Evolutionary conservation across 2,329 filamentous ascomycete genomes (phyloP).

Genomic region (Domatiomyces catenatus): DNA sequence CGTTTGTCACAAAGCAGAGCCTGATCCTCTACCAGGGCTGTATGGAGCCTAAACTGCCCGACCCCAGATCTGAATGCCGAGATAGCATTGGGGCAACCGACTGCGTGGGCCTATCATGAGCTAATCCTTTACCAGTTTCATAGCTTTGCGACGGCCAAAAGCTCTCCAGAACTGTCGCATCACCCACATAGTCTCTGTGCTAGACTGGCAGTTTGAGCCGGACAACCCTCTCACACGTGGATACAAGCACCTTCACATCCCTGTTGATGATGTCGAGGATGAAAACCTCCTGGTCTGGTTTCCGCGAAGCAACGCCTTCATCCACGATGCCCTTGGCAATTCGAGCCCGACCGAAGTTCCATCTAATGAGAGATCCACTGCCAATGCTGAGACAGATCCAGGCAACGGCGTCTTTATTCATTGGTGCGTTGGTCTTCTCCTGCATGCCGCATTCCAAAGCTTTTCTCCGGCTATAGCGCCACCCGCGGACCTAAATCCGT

Average conservation of each 20-base stretch:
- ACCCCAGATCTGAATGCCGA: not conserved
- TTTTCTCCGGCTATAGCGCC: not conserved
- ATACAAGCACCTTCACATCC: conserved; percentile 60
- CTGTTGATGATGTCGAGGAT: conserved; percentile 82
- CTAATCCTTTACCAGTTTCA: conserved; percentile 43
- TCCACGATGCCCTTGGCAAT: conserved; percentile 53
- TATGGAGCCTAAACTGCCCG: not conserved
- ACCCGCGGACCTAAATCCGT: not conserved
- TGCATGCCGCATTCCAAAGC: not conserved
- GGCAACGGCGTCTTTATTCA: conserved; percentile 50
- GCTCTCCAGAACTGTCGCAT: conserved; percentile 58
- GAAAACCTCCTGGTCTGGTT: conserved; percentile 74
- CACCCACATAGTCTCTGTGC: conserved; percentile 78
- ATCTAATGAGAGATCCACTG: not conserved
- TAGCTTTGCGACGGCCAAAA: conserved; percentile 57
- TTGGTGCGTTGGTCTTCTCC: conserved; percentile 40
- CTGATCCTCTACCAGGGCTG: not conserved
- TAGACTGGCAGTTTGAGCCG: conserved; percentile 45
- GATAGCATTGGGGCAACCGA: not conserved
- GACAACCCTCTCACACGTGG: conserved; percentile 37
- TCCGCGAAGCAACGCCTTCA: conserved; percentile 63
- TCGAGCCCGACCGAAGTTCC: conserved; percentile 1
- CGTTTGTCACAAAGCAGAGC: too few species aligned
- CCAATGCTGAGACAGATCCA: conserved; percentile 20
- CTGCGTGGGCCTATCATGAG: not conserved